Percentiles rank a stretch among this genome's conserved stretches.
Evolutionary conservation across 23 red algal genomes (phyloP).

Genomic region (Gracilaria caudata): DNA sequence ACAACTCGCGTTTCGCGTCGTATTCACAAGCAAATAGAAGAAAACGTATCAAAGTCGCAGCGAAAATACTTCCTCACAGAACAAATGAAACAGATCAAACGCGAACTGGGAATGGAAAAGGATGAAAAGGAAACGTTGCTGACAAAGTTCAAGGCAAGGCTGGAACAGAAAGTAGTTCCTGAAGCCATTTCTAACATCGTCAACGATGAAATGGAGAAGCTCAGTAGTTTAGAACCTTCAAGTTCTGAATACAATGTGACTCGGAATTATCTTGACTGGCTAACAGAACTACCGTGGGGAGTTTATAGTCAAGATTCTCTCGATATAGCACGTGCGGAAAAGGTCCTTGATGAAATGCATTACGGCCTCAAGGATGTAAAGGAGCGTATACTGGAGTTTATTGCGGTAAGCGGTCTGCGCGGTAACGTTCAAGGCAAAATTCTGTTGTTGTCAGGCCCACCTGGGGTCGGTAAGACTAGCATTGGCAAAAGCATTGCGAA

Average conservation of each 20-base stretch:
- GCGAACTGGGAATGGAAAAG: conserved; percentile 94
- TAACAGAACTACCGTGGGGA: conserved; percentile 95
- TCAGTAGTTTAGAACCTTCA: conserved; percentile 87
- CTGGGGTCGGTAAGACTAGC: conserved; percentile 96
- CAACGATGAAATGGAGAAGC: conserved; percentile 93
- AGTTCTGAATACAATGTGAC: conserved; percentile 95
- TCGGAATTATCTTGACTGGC: conserved; percentile 96
- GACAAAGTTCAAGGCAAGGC: conserved; percentile 72
- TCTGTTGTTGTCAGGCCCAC: conserved; percentile 91
- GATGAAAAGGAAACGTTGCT: conserved; percentile 91
- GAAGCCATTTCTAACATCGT: conserved; percentile 64
- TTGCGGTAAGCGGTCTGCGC: conserved; percentile 84
- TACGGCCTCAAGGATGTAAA: conserved; percentile 97
- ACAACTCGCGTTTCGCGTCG: conserved; percentile 89
- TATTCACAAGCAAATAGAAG: conserved; percentile 95
- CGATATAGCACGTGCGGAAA: conserved; percentile 75
- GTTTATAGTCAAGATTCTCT: conserved; percentile 84
- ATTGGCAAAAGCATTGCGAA: conserved; percentile 86
- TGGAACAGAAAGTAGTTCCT: conserved; percentile 86
- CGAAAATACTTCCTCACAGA: conserved; percentile 93
- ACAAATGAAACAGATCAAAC: conserved; percentile 97
- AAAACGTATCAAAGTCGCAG: conserved; percentile 91
- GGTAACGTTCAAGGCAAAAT: conserved; percentile 94
- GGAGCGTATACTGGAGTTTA: conserved; percentile 94
- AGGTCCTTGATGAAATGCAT: conserved; percentile 92